Base-by-base conservation (phyloP, 768 basidiomycete genomes). In the Leccinum ochraceum region DNA sequence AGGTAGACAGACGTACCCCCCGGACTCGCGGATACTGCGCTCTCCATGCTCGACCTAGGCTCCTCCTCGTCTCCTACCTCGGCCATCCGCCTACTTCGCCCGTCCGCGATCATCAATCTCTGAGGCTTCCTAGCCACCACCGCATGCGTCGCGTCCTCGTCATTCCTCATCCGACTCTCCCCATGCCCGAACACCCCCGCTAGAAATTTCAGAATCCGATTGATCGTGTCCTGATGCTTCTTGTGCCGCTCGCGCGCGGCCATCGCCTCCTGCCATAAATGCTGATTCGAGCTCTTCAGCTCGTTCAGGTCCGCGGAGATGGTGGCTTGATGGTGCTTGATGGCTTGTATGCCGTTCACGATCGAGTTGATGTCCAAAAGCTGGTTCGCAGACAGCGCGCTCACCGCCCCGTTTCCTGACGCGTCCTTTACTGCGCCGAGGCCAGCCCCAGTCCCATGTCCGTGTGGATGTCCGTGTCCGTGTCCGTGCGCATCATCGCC, bases 221-320 rank as follows among this genome's bases (percentile, higher is more conserved):
- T 94, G 71, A 98, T 94, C 22, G 94, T 97, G 72, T 98, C 95
- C 69, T 97, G 90, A 65, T 98, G 95, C 69, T 92, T 95, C 71
- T 94, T 88, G 69, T 96, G 88, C 59, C 86, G 83, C 64, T 88
- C 86, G 16, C 94, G 80, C 2, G 92, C 85, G 34, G 84, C 78
- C 65, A 94, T 75, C 1, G 94, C 88, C 69, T 98, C 95, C 71
- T 93, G 86, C 96, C 96, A 99, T n/a, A 98, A 75, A 22, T 87
- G 78, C 64, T 94, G 86, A 69, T 98, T 98, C 3, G 88, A 90
- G 59, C 82, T 81, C 76, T 96, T 95, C 51, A 98, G 78, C 28
- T 94, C 90, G 67, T 90, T 91, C 54, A 98, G 78, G 66, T 99
- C 95, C 0, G 87, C 78, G 4, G 92, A 92, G 58, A 99, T 94